Conservation (phyloP, 768 basidiomycete genomes). For the Tylopilus subfusipes region DNA sequence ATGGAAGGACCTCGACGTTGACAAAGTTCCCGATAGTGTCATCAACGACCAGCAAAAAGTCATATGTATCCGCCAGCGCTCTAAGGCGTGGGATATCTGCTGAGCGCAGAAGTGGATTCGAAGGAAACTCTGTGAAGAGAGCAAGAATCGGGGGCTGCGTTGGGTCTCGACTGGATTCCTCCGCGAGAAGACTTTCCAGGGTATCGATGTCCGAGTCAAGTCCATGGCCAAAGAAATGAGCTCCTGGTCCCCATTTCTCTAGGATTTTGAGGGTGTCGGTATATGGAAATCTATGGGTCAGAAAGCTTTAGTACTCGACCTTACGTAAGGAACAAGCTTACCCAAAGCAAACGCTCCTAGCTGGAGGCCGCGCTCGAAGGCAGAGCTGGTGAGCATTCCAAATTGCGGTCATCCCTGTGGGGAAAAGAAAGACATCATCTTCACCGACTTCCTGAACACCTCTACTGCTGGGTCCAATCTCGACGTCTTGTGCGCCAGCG, state of each 20-base stretch:
- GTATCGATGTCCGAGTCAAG: conserved; percentile 70
- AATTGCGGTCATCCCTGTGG: conserved; percentile 91
- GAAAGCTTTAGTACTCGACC: not conserved
- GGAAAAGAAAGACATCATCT: conserved; percentile 84
- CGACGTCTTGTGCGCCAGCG: conserved; percentile 44
- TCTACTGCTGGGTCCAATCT: conserved; percentile 60
- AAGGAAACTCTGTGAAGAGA: conserved; percentile 92
- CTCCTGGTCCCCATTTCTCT: conserved; percentile 95
- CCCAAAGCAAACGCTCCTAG: conserved; percentile 95
- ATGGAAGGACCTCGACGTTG: conserved; percentile 86
- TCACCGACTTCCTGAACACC: conserved; percentile 71
- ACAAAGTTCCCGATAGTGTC: conserved; percentile 94
- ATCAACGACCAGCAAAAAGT: conserved; percentile 86
- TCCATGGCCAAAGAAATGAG: conserved; percentile 83
- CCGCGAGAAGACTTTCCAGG: conserved; percentile 60
- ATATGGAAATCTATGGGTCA: conserved; percentile 75
- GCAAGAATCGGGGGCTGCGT: conserved; percentile 64
- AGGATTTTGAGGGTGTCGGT: conserved; percentile 92
- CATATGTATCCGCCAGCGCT: conserved; percentile 78
- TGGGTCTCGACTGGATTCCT: conserved; percentile 36
- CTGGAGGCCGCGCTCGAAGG: conserved; percentile 44
- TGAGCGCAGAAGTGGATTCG: conserved; percentile 89
- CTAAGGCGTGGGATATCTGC: conserved; percentile 74
- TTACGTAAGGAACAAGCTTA: conserved; percentile 35
- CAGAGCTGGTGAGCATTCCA: conserved; percentile 84